Percentiles rank a stretch among this genome's conserved stretches.
Evolutionary conservation across 208 protist species (phyloP).

Genomic region (Leishmania mexicana): DNA sequence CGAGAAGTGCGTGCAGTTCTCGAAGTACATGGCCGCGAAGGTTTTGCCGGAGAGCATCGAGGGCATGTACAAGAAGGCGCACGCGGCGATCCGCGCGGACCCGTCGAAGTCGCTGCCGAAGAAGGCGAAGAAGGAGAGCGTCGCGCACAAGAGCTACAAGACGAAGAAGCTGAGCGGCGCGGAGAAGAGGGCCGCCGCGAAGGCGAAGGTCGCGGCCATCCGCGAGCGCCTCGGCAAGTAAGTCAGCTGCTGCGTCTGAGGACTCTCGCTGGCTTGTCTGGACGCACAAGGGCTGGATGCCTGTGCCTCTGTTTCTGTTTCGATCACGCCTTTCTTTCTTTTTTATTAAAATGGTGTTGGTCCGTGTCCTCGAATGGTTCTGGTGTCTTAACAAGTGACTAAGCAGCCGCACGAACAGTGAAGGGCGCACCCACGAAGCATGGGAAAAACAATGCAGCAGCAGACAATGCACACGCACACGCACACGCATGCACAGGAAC

Average conservation of each 20-base stretch:
- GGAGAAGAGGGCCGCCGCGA: conserved; percentile 45
- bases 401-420: too few species aligned
- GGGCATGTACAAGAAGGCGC: conserved; percentile 94
- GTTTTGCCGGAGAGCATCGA: conserved; percentile 94
- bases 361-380: too few species aligned
- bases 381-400: too few species aligned
- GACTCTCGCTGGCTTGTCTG: too few species aligned
- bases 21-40: conserved; percentile 93
- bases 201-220: conserved; percentile 56
- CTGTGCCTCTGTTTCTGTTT: too few species aligned
- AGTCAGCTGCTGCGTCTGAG: conserved; percentile 84
- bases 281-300: too few species aligned
- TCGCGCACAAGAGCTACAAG: conserved; percentile 53
- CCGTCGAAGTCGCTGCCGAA: conserved; percentile 76
- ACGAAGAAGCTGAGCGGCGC: conserved; percentile 48
- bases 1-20: conserved; percentile 96
- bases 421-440: too few species aligned
- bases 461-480: too few species aligned
- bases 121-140: conserved; percentile 61
- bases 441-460: too few species aligned
- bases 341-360: too few species aligned
- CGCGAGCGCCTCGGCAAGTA: conserved; percentile 54
- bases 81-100: conserved; percentile 94
- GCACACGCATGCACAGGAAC: too few species aligned
- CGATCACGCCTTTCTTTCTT: too few species aligned